Percentiles rank a stretch among this genome's conserved stretches.
phyloP scores from a whole-genome alignment of 1,284 basidiomycete species.

The Irpex sp. region DNA sequence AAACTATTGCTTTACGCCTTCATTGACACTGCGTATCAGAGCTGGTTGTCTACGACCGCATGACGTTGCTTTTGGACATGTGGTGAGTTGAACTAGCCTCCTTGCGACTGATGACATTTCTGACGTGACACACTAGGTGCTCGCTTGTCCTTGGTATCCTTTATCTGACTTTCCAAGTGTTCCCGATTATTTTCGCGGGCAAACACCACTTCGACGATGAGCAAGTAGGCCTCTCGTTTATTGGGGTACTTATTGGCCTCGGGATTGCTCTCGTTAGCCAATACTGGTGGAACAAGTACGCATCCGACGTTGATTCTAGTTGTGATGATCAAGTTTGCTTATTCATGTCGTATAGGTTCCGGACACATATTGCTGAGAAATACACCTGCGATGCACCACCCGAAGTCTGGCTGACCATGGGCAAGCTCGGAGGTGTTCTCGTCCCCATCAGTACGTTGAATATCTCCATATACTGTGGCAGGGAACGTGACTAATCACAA shows the following conservation, averaged over 20 bases:
- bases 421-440: conserved; percentile 65
- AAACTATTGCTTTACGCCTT: background rate
- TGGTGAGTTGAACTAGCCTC: conserved; percentile 32
- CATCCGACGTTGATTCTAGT: background rate
- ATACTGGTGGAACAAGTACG: conserved; percentile 61
- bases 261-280: conserved; percentile 49
- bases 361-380: conserved; percentile 16
- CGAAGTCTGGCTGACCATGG: conserved; percentile 66
- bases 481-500: background rate
- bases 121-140: conserved; percentile 28
- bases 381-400: conserved; percentile 57
- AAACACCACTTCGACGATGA: conserved; percentile 61
- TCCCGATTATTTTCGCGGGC: conserved; percentile 63
- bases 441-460: conserved; percentile 42
- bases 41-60: conserved; percentile 64
- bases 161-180: conserved; percentile 72
- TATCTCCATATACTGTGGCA: background rate
- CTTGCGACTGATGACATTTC: background rate
- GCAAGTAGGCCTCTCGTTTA: conserved; percentile 60
- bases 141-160: conserved; percentile 71
- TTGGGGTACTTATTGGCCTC: conserved; percentile 73
- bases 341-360: conserved; percentile 13
- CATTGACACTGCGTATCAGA: conserved; percentile 36
- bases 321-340: background rate
- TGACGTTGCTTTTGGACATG: conserved; percentile 68